Percentiles rank a stretch among this genome's conserved stretches.
These are phyloP conservation scores for Talaromyces sp. DNA, from an alignment of 2,329 filamentous ascomycete species.

Conservation along the genomic window DNA sequence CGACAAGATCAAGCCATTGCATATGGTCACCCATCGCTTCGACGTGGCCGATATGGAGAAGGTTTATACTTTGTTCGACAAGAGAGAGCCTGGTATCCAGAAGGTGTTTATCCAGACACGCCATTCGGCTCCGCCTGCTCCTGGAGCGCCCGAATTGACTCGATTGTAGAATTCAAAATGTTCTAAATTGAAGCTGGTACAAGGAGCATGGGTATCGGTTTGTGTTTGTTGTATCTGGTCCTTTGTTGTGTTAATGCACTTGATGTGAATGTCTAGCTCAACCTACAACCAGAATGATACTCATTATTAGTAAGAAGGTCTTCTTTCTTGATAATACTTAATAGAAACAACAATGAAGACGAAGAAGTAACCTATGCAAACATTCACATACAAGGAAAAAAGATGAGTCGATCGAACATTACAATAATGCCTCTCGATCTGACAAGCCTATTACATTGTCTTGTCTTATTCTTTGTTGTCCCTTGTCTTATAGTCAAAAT, in stretches of 20 bases:
- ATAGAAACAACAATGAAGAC: background rate
- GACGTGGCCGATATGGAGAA: conserved; percentile 68
- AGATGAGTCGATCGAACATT: too few species aligned
- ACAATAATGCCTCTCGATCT: background rate
- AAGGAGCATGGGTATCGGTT: background rate
- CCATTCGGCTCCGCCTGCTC: conserved; percentile 51
- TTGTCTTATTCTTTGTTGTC: background rate
- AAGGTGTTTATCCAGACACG: conserved; percentile 69
- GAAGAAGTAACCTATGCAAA: background rate
- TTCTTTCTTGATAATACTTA: conserved; percentile 13
- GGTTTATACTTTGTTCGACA: conserved; percentile 61
- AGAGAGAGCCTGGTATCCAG: conserved; percentile 61
- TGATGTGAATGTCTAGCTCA: background rate
- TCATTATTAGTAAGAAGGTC: background rate
- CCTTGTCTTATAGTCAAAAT: background rate
- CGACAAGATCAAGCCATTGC: conserved; percentile 67
- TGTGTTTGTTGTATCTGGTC: background rate
- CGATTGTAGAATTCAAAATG: background rate
- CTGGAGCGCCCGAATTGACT: conserved; percentile 52
- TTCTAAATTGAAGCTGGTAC: background rate
- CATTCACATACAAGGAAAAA: background rate
- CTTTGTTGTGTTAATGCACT: background rate
- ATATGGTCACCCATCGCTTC: conserved; percentile 78
- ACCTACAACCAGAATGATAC: background rate
- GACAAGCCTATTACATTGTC: background rate